A percentile compares a stretch with the other conserved stretches of the same genome.
phyloP scores from a whole-genome alignment of 371 early-diverging fungal species.

The Mucor lusitanicus region DNA sequence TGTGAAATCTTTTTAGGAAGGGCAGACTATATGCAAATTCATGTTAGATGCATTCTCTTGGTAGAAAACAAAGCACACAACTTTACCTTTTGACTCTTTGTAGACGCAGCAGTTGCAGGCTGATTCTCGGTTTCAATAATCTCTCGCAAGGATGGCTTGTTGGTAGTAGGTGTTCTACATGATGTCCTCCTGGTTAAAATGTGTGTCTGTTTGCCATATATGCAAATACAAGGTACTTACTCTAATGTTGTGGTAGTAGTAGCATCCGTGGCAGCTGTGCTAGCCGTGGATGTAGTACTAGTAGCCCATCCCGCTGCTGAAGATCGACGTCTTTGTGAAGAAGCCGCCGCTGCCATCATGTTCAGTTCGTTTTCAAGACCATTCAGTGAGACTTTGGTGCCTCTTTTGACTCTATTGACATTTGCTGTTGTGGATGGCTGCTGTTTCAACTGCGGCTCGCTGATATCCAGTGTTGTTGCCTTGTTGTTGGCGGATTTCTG shows the following conservation, averaged over 20 bases:
- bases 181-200: too few species aligned
- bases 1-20: slow-evolving; percentile 47
- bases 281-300: not conserved
- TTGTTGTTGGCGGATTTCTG: not conserved
- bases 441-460: not conserved
- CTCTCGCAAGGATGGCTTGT: slow-evolving; percentile 33
- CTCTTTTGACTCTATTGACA: not conserved
- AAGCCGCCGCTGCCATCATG: not conserved
- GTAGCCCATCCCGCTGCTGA: slow-evolving; percentile 17
- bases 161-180: too few species aligned
- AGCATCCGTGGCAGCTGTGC: too few species aligned
- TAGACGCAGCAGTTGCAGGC: not conserved
- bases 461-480: not conserved
- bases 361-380: not conserved
- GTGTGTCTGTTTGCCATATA: not conserved
- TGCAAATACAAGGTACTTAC: not conserved
- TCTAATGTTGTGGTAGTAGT: not conserved
- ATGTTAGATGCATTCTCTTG: not conserved
- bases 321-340: not conserved
- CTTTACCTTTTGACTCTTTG: slow-evolving; percentile 18
- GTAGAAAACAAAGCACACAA: not conserved
- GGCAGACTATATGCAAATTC: not conserved
- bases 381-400: not conserved
- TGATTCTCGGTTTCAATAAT: slow-evolving; percentile 33
- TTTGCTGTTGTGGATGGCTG: not conserved